phyloP scores from a whole-genome alignment of 2,329 filamentous ascomycete species.

The Ophioceras dolichostomum region DNA sequence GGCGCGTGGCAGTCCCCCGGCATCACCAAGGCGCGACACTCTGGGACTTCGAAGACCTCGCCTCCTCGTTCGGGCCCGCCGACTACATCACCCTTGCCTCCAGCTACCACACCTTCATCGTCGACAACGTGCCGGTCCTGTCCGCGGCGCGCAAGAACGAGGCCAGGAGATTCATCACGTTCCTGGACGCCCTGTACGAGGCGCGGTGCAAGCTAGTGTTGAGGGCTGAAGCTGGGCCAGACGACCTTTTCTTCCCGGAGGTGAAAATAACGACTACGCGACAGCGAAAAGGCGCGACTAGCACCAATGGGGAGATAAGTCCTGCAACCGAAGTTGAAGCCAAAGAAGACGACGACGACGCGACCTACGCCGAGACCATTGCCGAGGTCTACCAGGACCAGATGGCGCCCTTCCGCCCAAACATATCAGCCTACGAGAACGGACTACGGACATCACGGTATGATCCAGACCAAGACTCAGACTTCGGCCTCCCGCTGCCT shows the following conservation, averaged over 20 bases:
- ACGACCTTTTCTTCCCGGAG: constrained; percentile 69
- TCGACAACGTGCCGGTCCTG: constrained; percentile 58
- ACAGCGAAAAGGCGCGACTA: not conserved
- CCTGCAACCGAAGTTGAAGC: not conserved
- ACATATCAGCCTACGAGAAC: constrained; percentile 54
- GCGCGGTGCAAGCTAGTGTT: constrained; percentile 67
- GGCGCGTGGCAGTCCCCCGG: constrained; percentile 45
- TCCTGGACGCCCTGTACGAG: constrained; percentile 72
- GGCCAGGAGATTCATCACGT: constrained; percentile 66
- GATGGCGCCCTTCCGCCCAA: constrained; percentile 65
- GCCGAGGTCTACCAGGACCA: constrained; percentile 70
- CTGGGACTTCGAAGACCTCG: constrained; percentile 60
- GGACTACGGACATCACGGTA: constrained; percentile 32
- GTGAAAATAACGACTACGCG: constrained; percentile 12
- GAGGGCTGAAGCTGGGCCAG: constrained; percentile 53
- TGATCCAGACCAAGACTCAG: constrained; percentile 44
- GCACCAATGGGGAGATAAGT: not conserved
- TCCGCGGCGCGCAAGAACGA: constrained; percentile 64
- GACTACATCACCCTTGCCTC: constrained; percentile 77
- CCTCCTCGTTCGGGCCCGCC: constrained; percentile 58
- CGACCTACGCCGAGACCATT: constrained; percentile 51
- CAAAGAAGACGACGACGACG: constrained; percentile 27
- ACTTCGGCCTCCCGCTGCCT: constrained; percentile 33
- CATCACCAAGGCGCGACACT: constrained; percentile 44
- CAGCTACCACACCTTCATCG: constrained; percentile 65